phyloP scores from a whole-genome alignment of 225 moss, liverwort and hornwort genomes.

The Marchantia paleacea region DNA sequence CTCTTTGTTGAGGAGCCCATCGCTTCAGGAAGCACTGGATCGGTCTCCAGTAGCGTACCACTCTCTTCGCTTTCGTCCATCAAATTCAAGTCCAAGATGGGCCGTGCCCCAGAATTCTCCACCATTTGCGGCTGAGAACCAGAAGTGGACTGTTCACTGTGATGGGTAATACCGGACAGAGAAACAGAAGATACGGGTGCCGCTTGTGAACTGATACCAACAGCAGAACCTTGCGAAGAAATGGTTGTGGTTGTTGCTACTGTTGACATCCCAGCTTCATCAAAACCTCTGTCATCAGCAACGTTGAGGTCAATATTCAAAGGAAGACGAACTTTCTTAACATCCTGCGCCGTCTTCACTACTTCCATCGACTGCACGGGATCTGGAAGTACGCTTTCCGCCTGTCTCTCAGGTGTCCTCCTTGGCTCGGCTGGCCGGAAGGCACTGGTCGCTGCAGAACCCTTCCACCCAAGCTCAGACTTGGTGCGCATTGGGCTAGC shows the following conservation, averaged over 20 bases:
- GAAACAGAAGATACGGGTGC: slow-evolving; percentile 56
- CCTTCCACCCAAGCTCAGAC: slow-evolving; percentile 95
- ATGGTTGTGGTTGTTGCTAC: slow-evolving; percentile 42
- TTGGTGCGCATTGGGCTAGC: slow-evolving; percentile 88
- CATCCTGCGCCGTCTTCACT: slow-evolving; percentile 6
- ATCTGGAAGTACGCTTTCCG: slow-evolving; percentile 68
- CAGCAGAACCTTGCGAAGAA: slow-evolving; percentile 71
- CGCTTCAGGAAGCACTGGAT: slow-evolving; percentile 52
- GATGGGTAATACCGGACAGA: slow-evolving; percentile 61
- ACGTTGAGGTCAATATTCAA: slow-evolving; percentile 89
- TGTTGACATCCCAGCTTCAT: slow-evolving; percentile 54
- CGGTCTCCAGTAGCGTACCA: slow-evolving; percentile 56
- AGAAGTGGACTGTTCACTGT: slow-evolving; percentile 71
- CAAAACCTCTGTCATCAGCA: slow-evolving; percentile 68
- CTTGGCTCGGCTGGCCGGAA: slow-evolving; percentile 96
- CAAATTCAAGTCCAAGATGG: slow-evolving; percentile 83
- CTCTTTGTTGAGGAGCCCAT: slow-evolving; percentile 62
- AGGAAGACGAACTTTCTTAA: slow-evolving; percentile 59
- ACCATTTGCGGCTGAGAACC: slow-evolving; percentile 40
- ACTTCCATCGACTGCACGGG: slow-evolving; percentile 41
- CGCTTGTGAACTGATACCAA: slow-evolving; percentile 60
- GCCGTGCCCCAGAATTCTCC: slow-evolving; percentile 45
- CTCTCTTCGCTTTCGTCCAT: slow-evolving; percentile 94
- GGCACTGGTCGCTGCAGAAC: slow-evolving; percentile 92
- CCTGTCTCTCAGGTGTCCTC: slow-evolving; percentile 75